Percentiles rank a stretch among this genome's conserved stretches.
Conservation (phyloP, 169 alveolate genomes). For the Plasmodium sp. region DNA sequence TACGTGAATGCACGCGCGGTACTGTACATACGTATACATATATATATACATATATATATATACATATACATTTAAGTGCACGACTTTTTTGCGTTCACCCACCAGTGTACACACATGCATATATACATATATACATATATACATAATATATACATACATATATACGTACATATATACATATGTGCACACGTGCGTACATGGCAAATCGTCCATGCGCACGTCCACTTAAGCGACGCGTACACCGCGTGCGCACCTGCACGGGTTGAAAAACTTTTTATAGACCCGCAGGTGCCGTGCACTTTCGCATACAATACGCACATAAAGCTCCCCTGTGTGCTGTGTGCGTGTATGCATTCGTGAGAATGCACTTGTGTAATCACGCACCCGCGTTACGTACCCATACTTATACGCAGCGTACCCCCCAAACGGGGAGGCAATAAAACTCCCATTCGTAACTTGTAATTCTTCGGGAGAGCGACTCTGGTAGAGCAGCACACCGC, state of each 20-base stretch:
- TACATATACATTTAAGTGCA: neutral
- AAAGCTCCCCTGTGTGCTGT: neutral
- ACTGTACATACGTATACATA: neutral
- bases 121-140: too few relatives aligned
- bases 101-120: neutral
- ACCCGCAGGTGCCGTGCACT: neutral
- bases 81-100: neutral
- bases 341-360: neutral
- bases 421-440: neutral
- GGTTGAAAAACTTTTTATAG: neutral
- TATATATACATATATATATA: neutral
- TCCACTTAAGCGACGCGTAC: neutral
- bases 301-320: neutral
- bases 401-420: neutral
- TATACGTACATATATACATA: neutral
- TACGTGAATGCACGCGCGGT: neutral
- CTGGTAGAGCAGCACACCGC: neutral
- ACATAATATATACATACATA: neutral
- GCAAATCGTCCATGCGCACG: neutral
- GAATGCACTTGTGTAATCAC: neutral
- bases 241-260: neutral
- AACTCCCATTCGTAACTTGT: neutral
- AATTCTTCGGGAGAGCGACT: neutral
- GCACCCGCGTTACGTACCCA: neutral
- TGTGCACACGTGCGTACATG: neutral